phyloP scores from a whole-genome alignment of 148 eudicot species.

The Salicornia ramosissima region DNA sequence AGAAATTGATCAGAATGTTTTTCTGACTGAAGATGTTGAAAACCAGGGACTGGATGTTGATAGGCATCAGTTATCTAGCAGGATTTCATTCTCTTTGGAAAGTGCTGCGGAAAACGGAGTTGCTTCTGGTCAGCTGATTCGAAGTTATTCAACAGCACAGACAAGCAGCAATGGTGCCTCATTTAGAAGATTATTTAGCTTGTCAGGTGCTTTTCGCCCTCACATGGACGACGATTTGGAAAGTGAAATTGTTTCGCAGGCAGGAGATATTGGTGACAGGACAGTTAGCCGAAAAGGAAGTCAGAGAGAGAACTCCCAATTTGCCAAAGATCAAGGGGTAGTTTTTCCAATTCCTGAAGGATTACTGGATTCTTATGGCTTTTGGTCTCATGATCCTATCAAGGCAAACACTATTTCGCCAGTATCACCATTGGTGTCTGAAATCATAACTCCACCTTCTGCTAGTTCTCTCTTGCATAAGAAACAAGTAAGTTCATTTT shows the following conservation, averaged over 20 bases:
- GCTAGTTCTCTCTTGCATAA: constrained; percentile 33
- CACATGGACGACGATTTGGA: constrained; percentile 43
- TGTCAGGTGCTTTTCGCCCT: constrained; percentile 23
- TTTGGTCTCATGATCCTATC: constrained; percentile 24
- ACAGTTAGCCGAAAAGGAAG: constrained; percentile 46
- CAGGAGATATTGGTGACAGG: constrained; percentile 79
- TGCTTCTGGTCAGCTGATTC: constrained; percentile 26
- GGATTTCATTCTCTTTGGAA: constrained; percentile 31
- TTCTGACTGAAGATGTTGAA: constrained; percentile 55
- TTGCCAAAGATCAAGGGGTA: constrained; percentile 38
- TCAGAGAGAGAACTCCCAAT: constrained; percentile 32
- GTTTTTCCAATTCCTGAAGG: constrained; percentile 45
- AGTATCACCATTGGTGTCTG: constrained; percentile 27
- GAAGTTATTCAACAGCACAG: constrained; percentile 29
- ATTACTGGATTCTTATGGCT: constrained; percentile 22
- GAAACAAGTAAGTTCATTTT: constrained; percentile 40
- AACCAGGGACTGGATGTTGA: constrained; percentile 38
- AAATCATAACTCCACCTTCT: constrained; percentile 37
- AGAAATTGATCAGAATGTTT: constrained; percentile 38
- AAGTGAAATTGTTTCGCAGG: constrained; percentile 57
- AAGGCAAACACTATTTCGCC: constrained; percentile 19
- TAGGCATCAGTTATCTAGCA: constrained; percentile 31
- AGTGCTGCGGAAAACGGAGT: constrained; percentile 28
- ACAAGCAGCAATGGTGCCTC: constrained; percentile 42
- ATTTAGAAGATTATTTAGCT: constrained; percentile 43